These are phyloP conservation scores for Avena sativa DNA, from an alignment of 176 grass and related monocot species.

Conservation along the genomic window DNA sequence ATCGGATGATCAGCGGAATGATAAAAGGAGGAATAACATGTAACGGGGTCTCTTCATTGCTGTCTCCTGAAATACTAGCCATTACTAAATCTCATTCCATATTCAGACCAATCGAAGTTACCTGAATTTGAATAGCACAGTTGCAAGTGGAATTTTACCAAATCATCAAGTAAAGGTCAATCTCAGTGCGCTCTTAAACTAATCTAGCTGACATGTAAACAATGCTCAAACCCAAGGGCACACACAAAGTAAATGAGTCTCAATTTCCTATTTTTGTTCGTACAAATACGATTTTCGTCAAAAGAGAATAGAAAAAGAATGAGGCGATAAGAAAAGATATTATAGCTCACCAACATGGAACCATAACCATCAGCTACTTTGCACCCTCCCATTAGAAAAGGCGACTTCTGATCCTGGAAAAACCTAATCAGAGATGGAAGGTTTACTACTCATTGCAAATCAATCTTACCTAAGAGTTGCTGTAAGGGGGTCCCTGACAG, in stretches of 20 bases:
- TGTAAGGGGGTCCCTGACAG: no score
- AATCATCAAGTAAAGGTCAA: slow-evolving; percentile 6
- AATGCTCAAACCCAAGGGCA: background rate
- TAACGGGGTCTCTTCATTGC: slow-evolving; percentile 93
- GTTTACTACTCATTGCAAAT: slow-evolving; percentile 36
- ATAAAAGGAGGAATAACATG: slow-evolving; percentile 63
- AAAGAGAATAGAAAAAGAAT: background rate
- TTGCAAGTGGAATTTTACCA: slow-evolving; percentile 18
- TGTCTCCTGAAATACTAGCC: slow-evolving; percentile 97
- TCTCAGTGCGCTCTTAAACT: background rate
- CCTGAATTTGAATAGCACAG: slow-evolving; percentile 47
- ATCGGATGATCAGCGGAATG: slow-evolving; percentile 32
- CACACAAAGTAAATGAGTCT: background rate
- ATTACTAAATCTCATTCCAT: slow-evolving; percentile 98
- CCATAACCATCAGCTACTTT: slow-evolving; percentile 97
- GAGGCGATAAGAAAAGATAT: slow-evolving; percentile 10
- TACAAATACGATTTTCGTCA: background rate
- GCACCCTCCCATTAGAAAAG: slow-evolving; percentile 98
- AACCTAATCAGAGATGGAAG: slow-evolving; percentile 54
- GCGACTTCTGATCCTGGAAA: slow-evolving; percentile 73
- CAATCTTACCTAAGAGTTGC: no score
- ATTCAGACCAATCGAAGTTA: slow-evolving; percentile 92
- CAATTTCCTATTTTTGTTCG: slow-evolving; percentile 17
- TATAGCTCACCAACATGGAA: slow-evolving; percentile 85
- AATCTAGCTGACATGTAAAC: background rate